Conservation (phyloP, 1,139 yeast genomes). For the Yamadazyma taylorii region DNA sequence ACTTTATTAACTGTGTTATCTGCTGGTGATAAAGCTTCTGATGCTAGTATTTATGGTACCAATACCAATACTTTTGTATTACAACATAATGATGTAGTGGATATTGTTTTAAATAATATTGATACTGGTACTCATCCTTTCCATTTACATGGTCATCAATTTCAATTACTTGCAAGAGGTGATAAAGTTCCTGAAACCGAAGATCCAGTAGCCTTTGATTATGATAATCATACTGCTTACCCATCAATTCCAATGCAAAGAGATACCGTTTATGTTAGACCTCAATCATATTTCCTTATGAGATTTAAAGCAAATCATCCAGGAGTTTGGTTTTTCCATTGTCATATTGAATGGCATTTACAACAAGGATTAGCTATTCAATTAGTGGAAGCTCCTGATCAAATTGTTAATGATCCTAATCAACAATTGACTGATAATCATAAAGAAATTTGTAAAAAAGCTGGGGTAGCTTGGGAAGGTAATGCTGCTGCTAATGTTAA, state of each 20-base stretch:
- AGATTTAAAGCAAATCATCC: conserved; percentile 81
- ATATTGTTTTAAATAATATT: conserved; percentile 66
- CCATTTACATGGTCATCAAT: conserved; percentile 85
- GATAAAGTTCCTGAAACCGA: conserved; percentile 50
- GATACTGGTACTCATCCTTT: conserved; percentile 93
- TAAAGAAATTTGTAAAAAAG: conserved; percentile 45
- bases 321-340: conserved; percentile 92
- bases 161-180: conserved; percentile 71
- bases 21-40: conserved; percentile 45
- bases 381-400: conserved; percentile 71
- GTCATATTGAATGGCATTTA: conserved; percentile 94
- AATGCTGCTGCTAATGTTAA: conserved; percentile 68
- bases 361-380: conserved; percentile 79
- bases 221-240: conserved; percentile 49
- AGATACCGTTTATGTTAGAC: conserved; percentile 64
- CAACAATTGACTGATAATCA: conserved; percentile 49
- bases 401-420: conserved; percentile 38
- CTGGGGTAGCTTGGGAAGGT: conserved; percentile 48
- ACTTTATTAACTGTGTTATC: conserved; percentile 59
- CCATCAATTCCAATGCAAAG: conserved; percentile 65
- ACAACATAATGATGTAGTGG: conserved; percentile 63
- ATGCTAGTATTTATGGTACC: conserved; percentile 60
- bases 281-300: conserved; percentile 64
- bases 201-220: conserved; percentile 50
- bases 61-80: conserved; percentile 65